Evolutionary conservation across 768 basidiomycete genomes (phyloP).

Genomic region (Lentinus brumalis): DNA sequence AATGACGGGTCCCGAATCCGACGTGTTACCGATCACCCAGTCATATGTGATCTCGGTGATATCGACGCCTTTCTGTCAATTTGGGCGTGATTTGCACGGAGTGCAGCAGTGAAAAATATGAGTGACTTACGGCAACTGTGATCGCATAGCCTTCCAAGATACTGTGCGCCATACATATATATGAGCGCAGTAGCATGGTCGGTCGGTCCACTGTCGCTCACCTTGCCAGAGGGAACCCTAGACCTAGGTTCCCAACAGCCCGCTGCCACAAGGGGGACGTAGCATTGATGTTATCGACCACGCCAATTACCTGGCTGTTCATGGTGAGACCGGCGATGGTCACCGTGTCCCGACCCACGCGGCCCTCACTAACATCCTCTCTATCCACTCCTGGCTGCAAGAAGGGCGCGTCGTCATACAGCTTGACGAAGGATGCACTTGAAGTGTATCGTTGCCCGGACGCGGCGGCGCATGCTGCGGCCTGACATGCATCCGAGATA

Average conservation of each 20-base stretch:
- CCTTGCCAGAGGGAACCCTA: constrained; percentile 78
- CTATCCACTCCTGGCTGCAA: neutral
- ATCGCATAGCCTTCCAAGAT: no score
- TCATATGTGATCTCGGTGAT: no score
- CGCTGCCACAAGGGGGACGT: constrained; percentile 53
- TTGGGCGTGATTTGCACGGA: no score
- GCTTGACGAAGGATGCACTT: neutral
- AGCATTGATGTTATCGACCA: constrained; percentile 70
- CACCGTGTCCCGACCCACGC: constrained; percentile 62
- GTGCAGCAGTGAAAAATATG: no score
- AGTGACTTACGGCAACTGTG: no score
- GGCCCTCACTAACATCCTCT: constrained; percentile 44
- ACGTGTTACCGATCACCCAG: no score
- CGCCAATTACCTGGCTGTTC: constrained; percentile 59
- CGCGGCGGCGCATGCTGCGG: constrained; percentile 37
- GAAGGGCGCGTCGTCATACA: neutral
- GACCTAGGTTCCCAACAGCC: constrained; percentile 68
- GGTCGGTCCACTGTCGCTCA: constrained; percentile 24
- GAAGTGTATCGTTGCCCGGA: constrained; percentile 43
- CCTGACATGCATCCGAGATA: constrained; percentile 56
- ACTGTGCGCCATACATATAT: no score
- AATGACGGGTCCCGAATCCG: constrained; percentile 22
- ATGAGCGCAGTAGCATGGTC: neutral
- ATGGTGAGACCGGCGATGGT: constrained; percentile 55
- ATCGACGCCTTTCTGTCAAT: no score